Base-by-base conservation (phyloP, 2,329 filamentous ascomycete species). In the Mollisia scopiformis region DNA sequence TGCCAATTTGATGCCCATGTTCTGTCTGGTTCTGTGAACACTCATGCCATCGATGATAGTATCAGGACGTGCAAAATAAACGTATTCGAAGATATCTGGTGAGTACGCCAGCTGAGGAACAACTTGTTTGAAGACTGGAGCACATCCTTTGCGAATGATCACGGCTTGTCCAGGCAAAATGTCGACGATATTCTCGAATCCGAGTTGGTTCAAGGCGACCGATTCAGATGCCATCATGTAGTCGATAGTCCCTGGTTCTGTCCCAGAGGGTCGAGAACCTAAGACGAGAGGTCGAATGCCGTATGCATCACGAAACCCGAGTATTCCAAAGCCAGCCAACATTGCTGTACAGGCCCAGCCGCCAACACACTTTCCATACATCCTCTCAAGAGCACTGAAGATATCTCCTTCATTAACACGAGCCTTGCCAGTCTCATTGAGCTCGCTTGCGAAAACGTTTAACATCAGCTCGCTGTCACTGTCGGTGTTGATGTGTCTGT, bases 171-270 rank as follows among this genome's bases (percentile, higher is more conserved):
- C 93, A 0, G 93, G 92, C 57, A 88, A 78, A 65, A 97, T 90
- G 71, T 97, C 90, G 39, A 83, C 77, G 68, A 96, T 88, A 71
- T 92, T 82, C 33, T 76, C 80, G 78, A 95, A 96, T 16, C 92
- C 92, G 51, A 94, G 87, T 74, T 96, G 92, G 49, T 84, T 84
- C 50, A 97, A 79, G 8, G 92, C 93, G 53, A 97, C 88, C 8
- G 90, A 94, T 76, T 97, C 93, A 0, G 92, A 96, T 1, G 92
- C 92, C 80, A 97, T 86, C 84, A 97, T 92, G 79, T 96, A 97
- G 76, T 97, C 93, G 62, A 77, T 88, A 6, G 86, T 87, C 4
- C 84, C 80, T 35, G 84, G 82, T 39, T 86, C 61, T 0, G 82
- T 89, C 14, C 80, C 76, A 1, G 90, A 92, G 1, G 86, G 83